Evolutionary conservation across 805 yeast species (phyloP).

Genomic region (Myxozyma neotropica): DNA sequence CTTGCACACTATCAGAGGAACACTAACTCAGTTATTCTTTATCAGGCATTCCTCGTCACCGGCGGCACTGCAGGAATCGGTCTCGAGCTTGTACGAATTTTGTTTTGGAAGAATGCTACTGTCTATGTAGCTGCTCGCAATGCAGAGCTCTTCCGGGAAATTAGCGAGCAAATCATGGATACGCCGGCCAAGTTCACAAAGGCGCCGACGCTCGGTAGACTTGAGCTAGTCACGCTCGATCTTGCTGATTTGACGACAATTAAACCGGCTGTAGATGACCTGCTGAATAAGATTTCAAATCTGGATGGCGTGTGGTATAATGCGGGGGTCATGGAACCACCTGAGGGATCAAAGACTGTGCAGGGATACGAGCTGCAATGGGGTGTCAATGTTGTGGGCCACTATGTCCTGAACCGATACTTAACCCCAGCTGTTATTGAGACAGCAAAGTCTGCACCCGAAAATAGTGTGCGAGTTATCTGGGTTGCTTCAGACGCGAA

Average conservation of each 20-base stretch:
- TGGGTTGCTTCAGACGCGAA: conserved; percentile 52
- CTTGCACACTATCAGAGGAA: neutral
- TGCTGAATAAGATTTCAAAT: conserved; percentile 37
- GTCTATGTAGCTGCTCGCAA: conserved; percentile 28
- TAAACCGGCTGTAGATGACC: conserved; percentile 44
- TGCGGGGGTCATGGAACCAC: conserved; percentile 51
- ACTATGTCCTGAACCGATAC: conserved; percentile 49
- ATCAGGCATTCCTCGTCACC: conserved; percentile 23
- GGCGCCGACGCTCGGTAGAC: conserved; percentile 20
- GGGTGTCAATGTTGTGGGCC: conserved; percentile 53
- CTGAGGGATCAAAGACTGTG: conserved; percentile 43
- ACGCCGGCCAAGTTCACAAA: conserved; percentile 15
- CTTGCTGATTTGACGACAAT: conserved; percentile 48
- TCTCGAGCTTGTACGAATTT: conserved; percentile 24
- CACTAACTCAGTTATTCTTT: neutral
- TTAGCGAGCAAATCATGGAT: conserved; percentile 20
- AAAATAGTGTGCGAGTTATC: conserved; percentile 46
- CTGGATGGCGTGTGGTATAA: conserved; percentile 49
- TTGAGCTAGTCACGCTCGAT: conserved; percentile 24
- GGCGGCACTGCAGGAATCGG: conserved; percentile 35
- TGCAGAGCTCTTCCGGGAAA: conserved; percentile 14
- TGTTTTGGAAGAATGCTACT: conserved; percentile 31
- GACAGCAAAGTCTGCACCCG: conserved; percentile 40
- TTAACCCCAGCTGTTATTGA: conserved; percentile 46
- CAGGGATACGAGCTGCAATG: conserved; percentile 51